These are phyloP conservation scores for Gardenia jasminoides DNA, from an alignment of 257 asterid genomes.

Conservation along the genomic window DNA sequence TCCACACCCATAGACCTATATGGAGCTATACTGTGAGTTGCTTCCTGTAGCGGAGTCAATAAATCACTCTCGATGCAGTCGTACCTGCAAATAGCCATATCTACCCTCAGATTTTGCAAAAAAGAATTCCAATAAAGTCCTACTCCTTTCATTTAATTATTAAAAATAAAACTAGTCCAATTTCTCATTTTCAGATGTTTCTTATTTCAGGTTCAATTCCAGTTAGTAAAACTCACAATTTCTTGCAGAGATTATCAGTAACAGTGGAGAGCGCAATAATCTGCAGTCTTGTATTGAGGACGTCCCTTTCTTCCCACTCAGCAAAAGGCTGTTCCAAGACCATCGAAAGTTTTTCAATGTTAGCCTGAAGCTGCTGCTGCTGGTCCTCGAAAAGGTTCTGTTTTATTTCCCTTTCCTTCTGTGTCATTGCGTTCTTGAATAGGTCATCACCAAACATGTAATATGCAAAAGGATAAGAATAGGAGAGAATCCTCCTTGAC, in stretches of 20 bases:
- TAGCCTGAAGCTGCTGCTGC: constrained; percentile 57
- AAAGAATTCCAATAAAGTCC: neutral
- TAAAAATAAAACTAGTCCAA: neutral
- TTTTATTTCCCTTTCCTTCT: constrained; percentile 40
- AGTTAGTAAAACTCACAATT: constrained; percentile 35
- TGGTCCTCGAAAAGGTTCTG: constrained; percentile 63
- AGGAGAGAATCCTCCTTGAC: constrained; percentile 40
- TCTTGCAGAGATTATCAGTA: constrained; percentile 37
- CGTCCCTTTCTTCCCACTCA: constrained; percentile 9
- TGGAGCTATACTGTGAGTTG: constrained; percentile 43
- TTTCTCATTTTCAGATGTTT: neutral
- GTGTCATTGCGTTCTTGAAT: constrained; percentile 33
- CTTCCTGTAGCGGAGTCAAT: constrained; percentile 34
- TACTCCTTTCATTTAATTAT: neutral
- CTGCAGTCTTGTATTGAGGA: constrained; percentile 29
- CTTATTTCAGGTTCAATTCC: neutral
- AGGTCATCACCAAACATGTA: constrained; percentile 54
- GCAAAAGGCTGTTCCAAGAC: constrained; percentile 40
- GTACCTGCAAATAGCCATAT: constrained; percentile 38
- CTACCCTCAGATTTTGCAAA: neutral
- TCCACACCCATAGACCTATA: constrained; percentile 47
- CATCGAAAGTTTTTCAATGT: constrained; percentile 51
- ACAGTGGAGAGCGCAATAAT: constrained; percentile 29
- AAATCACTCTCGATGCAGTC: constrained; percentile 53
- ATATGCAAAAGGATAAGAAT: constrained; percentile 55